Evolutionary conservation across 2,329 filamentous ascomycete genomes (phyloP), one percentile per base, ranked within the genome.

Genomic region (Laburnicola sp.): DNA sequence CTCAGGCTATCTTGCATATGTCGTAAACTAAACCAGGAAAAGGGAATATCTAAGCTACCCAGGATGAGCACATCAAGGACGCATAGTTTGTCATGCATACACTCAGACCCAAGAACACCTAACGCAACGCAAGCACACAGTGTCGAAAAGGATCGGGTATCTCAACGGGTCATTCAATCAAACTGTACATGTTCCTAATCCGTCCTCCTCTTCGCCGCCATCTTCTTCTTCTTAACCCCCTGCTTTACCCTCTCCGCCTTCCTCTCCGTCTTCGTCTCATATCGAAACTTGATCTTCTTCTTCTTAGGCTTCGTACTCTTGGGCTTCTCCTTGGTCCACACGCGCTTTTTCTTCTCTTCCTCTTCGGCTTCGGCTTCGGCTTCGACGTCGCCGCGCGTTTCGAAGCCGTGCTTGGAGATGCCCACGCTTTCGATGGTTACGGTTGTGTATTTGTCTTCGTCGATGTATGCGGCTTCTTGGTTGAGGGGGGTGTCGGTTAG

Each of bases 391-490:
- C 59, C 62, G 9, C 70, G 74, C 21, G 82, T 86, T 51, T 83
- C 80, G 41, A 95, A 75, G 0, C 89, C 89, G 48, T 91, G 85
- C 59, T 84, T 84, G 9, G 88, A 86, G 11, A 95, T 82, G 56
- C 87, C 87, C 60, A 99, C 91, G 8, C 89, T 87, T 71, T 97
- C 93, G 1, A 99, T 86, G 0, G 90, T 97, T 25, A 99, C 94
- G 0, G 91, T 96, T 0, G 94, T 97, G 71, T 91, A 97, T 69
- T 88, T 89, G 72, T 97, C 93, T 71, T 97, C 94, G 72, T 99
- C 94, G 59, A 97, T 84, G 75, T 97, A 99, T 72, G 97, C 91
- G 60, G 93, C 91, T 70, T 96, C 89, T 61, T 90, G 86, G 68
- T 95, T 86, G 38, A 94, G 74, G 5, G 42, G 51, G 70, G 59